Evolutionary conservation across 169 alveolate species (phyloP), one percentile per base, ranked within the genome.

Genomic region (Plasmodium berghei): DNA sequence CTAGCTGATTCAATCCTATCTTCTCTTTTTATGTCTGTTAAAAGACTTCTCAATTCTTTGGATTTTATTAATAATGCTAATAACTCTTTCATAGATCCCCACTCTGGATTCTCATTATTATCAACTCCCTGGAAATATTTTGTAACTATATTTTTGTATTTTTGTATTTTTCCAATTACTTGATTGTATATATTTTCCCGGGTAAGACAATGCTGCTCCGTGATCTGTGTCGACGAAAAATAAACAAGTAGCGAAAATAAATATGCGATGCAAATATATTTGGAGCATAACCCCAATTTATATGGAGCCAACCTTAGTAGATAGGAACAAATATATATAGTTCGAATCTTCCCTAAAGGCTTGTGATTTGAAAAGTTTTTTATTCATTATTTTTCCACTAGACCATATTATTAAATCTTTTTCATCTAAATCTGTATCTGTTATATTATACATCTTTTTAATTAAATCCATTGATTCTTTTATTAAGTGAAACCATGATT

Each of bases 401-500:
- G 28, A 56, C 87, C 87, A 73, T 6, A 73, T 56, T 12, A 73
- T 20, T 49, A 73, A 34, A 73, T 73, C 87, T 8, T 55, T 42
- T 48, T 73, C 87, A 28, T 58, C 22, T n/a, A 73, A 34, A 5
- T 6, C 40, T 34, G 49, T 14, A 48, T 73, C 28, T 26, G 22
- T 73, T 40, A 73, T 40, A 58, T 40, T 73, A 46, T 73, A 16
- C 48, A 20, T 42, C 18, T 58, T 54, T 49, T 58, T 73, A 56
- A 73, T 73, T 63, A 73, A 58, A 58, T 63, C 6, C 34, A 73
- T 58, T 5, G 72, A 73, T 61, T 73, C 72, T n/a, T 73, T 42
- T 48, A 73, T 48, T 26, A 73, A 34, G 18, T 73, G 20, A 12
- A 18, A 12, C 87, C 87, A 73, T 16, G 72, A 56, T 28, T 58